Conservation (phyloP, 352 stramenopile genomes). For the Globisporangium paroecandrum region DNA sequence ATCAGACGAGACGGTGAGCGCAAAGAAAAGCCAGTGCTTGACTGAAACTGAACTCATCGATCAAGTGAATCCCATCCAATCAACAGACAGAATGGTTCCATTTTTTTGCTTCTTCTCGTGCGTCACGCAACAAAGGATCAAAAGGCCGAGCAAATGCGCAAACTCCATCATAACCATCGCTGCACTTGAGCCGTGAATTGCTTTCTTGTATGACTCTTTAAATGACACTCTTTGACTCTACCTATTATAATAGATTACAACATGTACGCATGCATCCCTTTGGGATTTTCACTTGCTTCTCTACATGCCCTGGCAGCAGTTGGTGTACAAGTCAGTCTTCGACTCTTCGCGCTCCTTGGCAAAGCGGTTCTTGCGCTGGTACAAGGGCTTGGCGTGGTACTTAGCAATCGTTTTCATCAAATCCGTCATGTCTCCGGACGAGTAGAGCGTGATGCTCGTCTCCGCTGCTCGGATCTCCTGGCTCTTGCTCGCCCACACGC, state of each 20-base stretch:
- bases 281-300: background rate
- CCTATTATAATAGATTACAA: slow-evolving; percentile 4
- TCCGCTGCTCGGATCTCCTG: slow-evolving; percentile 11
- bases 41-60: slow-evolving; percentile 7
- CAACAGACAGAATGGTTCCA: background rate
- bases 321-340: background rate
- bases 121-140: background rate
- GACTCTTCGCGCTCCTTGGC: slow-evolving; percentile 4
- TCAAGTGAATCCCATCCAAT: background rate
- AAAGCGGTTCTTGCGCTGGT: slow-evolving; percentile 26
- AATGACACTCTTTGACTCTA: background rate
- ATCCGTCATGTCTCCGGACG: slow-evolving; percentile 25
- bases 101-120: background rate
- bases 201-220: background rate
- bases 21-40: background rate
- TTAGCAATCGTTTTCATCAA: slow-evolving; percentile 25
- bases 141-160: background rate
- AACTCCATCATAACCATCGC: background rate
- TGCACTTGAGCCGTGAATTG: background rate
- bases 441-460: slow-evolving; percentile 29
- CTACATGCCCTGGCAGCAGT: slow-evolving; percentile 3
- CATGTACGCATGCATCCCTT: background rate
- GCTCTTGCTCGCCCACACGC: slow-evolving; percentile 20
- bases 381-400: slow-evolving; percentile 17
- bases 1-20: background rate